These are phyloP conservation scores for Spiromastix sp. DNA, from an alignment of 2,329 filamentous ascomycete species.

Conservation along the genomic window DNA sequence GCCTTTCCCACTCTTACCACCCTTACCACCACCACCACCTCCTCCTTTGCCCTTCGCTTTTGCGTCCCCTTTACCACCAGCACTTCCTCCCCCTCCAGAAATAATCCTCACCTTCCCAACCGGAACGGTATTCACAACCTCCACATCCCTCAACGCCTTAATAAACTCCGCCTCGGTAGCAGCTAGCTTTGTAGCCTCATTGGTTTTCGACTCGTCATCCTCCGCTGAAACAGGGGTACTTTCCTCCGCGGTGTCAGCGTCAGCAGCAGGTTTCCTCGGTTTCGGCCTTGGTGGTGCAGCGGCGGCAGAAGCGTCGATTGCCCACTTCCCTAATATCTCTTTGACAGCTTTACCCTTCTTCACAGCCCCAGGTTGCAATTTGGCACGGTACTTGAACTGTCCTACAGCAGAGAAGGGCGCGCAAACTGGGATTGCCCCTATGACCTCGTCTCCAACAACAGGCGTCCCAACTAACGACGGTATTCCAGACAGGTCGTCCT, in stretches of 20 bases:
- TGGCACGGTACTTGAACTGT: conserved; percentile 84
- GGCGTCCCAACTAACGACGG: conserved; percentile 61
- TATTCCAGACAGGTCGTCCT: conserved; percentile 49
- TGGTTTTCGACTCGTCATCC: conserved; percentile 49
- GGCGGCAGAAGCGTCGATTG: conserved; percentile 44
- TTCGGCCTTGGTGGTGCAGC: conserved; percentile 34
- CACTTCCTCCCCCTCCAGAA: conserved; percentile 29
- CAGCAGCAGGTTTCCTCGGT: conserved; percentile 25
- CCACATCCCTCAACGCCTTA: conserved; percentile 61
- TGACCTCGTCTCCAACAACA: conserved; percentile 65
- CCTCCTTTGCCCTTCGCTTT: conserved; percentile 14
- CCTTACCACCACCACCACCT: conserved; percentile 15
- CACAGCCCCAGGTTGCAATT: conserved; percentile 76
- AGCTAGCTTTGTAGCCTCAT: conserved; percentile 48
- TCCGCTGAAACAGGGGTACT: conserved; percentile 45
- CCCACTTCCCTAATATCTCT: conserved; percentile 79
- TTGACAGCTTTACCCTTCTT: conserved; percentile 95
- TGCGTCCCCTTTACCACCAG: conserved; percentile 15
- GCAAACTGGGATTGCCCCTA: conserved; percentile 50
- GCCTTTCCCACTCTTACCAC: conserved; percentile 22
- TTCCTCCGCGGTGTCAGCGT: conserved; percentile 5
- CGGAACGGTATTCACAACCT: conserved; percentile 28
- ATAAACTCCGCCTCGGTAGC: conserved; percentile 78
- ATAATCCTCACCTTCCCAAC: conserved; percentile 26
- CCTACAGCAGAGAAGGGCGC: conserved; percentile 53